phyloP scores from a whole-genome alignment of 495 filamentous ascomycete species.

The Neurospora sp. region DNA sequence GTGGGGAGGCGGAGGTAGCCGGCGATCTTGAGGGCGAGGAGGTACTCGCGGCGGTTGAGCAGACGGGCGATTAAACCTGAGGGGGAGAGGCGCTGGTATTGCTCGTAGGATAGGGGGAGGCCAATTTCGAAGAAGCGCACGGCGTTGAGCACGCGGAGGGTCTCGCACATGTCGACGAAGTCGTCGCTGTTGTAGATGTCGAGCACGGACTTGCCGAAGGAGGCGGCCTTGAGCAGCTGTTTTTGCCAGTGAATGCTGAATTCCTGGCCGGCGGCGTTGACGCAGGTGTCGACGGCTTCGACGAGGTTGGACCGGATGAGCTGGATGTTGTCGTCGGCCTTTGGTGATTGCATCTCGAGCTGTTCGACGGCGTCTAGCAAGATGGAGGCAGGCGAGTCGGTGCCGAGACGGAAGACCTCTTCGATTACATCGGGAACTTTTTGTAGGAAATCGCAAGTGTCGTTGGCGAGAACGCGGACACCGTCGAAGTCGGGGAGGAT shows the following conservation, averaged over 20 bases:
- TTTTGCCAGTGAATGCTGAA: conserved; percentile 90
- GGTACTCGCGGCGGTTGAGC: conserved; percentile 80
- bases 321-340: conserved; percentile 95
- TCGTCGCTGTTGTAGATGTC: conserved; percentile 96
- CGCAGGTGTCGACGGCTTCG: conserved; percentile 85
- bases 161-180: conserved; percentile 97
- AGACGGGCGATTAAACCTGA: conserved; percentile 78
- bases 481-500: conserved; percentile 87
- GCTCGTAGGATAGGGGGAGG: conserved; percentile 82
- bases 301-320: conserved; percentile 76
- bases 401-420: conserved; percentile 79
- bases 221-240: conserved; percentile 84
- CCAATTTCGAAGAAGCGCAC: conserved; percentile 86
- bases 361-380: conserved; percentile 87
- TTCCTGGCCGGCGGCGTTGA: conserved; percentile 85
- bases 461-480: conserved; percentile 75
- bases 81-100: conserved; percentile 75
- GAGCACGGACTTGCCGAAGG: conserved; percentile 92
- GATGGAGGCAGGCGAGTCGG: conserved; percentile 70
- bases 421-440: conserved; percentile 83
- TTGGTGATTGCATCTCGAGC: conserved; percentile 86
- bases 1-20: conserved; percentile 79
- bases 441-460: conserved; percentile 90
- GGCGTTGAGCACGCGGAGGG: conserved; percentile 82
- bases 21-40: conserved; percentile 81